These are phyloP conservation scores for Arthroderma sp. DNA, from an alignment of 2,329 filamentous ascomycete species.

Conservation along the genomic window DNA sequence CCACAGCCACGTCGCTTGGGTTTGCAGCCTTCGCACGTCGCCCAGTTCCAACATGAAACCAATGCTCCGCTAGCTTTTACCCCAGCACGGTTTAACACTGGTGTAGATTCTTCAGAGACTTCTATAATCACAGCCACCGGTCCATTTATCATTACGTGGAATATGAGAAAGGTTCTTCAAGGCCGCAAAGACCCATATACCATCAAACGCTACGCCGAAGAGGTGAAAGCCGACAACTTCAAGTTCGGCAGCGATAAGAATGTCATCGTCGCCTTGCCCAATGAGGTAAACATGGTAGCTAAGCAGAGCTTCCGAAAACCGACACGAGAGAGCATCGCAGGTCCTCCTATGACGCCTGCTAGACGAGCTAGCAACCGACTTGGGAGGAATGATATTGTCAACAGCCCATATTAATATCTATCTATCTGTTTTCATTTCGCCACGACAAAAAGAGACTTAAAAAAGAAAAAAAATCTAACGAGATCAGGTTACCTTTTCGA, in stretches of 20 bases:
- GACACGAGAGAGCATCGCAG: constrained; percentile 82
- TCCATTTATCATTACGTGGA: constrained; percentile 95
- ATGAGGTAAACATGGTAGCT: constrained; percentile 96
- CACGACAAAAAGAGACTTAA: no score
- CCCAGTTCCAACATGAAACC: constrained; percentile 95
- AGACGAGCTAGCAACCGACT: constrained; percentile 37
- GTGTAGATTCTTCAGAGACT: constrained; percentile 66
- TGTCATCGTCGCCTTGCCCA: constrained; percentile 89
- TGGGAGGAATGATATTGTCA: constrained; percentile 72
- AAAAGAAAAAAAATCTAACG: no score
- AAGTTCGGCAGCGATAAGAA: constrained; percentile 95
- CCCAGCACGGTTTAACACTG: constrained; percentile 84
- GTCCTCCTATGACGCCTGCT: constrained; percentile 37
- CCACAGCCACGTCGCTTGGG: constrained; percentile 83
- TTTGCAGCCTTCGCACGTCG: constrained; percentile 80
- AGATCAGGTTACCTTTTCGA: no score
- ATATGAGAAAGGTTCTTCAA: constrained; percentile 71
- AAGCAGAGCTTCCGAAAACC: constrained; percentile 74
- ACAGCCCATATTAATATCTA: constrained; percentile 45
- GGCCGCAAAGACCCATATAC: constrained; percentile 79
- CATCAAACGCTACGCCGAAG: constrained; percentile 91
- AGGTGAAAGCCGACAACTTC: constrained; percentile 97
- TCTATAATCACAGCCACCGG: constrained; percentile 95
- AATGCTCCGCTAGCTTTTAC: constrained; percentile 78
- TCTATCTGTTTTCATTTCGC: neutral